A percentile compares a stretch with the other conserved stretches of the same genome.
Evolutionary conservation across 2,329 filamentous ascomycete species (phyloP).

Genomic region (Botrytis sinoallii): DNA sequence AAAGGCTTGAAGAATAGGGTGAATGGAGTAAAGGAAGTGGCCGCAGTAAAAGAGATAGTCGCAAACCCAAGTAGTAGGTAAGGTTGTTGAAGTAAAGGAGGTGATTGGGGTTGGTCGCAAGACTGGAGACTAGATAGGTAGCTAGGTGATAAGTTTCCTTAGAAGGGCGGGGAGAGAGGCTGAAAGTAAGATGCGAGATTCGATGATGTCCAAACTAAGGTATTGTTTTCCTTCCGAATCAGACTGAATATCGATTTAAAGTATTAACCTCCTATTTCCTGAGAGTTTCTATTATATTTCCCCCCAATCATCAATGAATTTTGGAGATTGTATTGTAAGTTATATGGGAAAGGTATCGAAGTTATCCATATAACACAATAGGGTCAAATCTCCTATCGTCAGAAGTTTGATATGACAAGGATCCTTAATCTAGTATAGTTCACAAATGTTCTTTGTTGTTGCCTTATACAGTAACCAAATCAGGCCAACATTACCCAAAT

Average conservation of each 20-base stretch:
- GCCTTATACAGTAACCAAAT: background rate
- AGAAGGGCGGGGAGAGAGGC: slow-evolving; percentile 7
- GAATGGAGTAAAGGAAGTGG: background rate
- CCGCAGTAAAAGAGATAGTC: background rate
- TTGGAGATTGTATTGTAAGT: background rate
- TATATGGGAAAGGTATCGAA: background rate
- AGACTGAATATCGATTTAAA: background rate
- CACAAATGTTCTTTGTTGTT: slow-evolving; percentile 1
- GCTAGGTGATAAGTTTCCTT: slow-evolving; percentile 7
- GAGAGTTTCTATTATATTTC: background rate
- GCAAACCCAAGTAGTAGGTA: slow-evolving; percentile 13
- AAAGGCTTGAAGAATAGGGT: background rate
- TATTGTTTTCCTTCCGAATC: background rate
- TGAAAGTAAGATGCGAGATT: background rate
- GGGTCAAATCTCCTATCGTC: slow-evolving; percentile 9
- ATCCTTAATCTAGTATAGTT: slow-evolving; percentile 11
- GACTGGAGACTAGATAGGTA: background rate
- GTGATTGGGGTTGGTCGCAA: background rate
- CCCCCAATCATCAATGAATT: background rate
- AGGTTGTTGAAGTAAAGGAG: background rate
- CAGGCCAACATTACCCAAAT: slow-evolving; percentile 14
- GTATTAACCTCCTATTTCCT: background rate
- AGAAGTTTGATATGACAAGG: slow-evolving; percentile 17
- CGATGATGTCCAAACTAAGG: background rate
- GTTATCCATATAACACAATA: background rate